Evolutionary conservation across 1,284 basidiomycete species (phyloP).

Genomic region (Rhodotorula mucilaginosa): DNA sequence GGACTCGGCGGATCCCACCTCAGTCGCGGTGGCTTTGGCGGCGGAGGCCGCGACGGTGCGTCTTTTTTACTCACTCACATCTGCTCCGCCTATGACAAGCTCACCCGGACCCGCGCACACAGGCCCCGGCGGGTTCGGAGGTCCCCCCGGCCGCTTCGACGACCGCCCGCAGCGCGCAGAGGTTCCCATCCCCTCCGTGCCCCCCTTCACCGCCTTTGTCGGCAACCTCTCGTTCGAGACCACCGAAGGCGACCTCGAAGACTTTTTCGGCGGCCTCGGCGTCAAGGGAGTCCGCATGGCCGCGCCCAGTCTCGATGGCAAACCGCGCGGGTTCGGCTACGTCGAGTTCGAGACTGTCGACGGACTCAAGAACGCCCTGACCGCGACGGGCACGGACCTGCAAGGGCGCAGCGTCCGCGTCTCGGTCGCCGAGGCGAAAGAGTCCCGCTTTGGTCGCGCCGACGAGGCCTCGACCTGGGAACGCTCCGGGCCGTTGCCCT

Average conservation of each 20-base stretch:
- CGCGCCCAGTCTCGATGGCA: constrained; percentile 72
- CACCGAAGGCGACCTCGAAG: constrained; percentile 74
- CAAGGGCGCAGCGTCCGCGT: constrained; percentile 79
- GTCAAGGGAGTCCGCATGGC: constrained; percentile 87
- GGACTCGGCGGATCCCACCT: constrained; percentile 38
- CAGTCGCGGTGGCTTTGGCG: constrained; percentile 32
- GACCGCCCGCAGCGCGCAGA: constrained; percentile 71
- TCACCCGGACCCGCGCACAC: too few relatives aligned
- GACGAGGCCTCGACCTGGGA: constrained; percentile 41
- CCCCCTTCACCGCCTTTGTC: constrained; percentile 93
- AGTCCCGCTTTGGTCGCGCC: constrained; percentile 51
- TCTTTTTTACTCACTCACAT: not conserved
- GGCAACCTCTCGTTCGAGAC: constrained; percentile 95
- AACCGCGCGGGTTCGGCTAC: constrained; percentile 97
- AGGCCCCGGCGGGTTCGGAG: constrained; percentile 11
- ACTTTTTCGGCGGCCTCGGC: constrained; percentile 67
- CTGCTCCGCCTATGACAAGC: too few relatives aligned
- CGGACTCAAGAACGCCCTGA: constrained; percentile 75
- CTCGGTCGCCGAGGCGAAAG: constrained; percentile 92
- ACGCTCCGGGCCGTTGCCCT: constrained; percentile 39
- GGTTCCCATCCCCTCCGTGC: constrained; percentile 86
- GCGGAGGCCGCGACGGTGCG: constrained; percentile 31
- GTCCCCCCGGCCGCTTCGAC: constrained; percentile 14
- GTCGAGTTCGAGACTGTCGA: constrained; percentile 86
- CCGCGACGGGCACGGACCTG: constrained; percentile 62